Conservation (phyloP, 2,329 filamentous ascomycete species). For the Epichloe aotearoae region DNA sequence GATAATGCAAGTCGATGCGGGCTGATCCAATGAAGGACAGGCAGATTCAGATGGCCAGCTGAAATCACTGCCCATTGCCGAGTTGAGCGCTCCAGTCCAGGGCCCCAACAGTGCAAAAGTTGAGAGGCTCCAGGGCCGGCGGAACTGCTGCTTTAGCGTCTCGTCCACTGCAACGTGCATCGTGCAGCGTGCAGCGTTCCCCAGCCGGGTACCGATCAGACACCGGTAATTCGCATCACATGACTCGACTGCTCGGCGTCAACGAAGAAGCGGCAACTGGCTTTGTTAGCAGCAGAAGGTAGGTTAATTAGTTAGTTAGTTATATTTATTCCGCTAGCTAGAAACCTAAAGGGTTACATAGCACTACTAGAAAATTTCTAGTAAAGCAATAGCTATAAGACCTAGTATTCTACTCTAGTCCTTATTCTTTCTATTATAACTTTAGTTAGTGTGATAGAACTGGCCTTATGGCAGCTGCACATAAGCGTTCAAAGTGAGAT, state of each 20-base stretch:
- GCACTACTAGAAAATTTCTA: no score
- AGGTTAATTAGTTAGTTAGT: no score
- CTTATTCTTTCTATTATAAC: no score
- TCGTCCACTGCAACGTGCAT: not conserved
- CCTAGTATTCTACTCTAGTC: no score
- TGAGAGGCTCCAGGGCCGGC: not conserved
- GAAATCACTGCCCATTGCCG: not conserved
- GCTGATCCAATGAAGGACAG: not conserved
- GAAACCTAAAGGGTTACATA: no score
- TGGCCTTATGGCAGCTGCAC: no score
- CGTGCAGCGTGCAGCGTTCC: not conserved
- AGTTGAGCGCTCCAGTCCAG: no score
- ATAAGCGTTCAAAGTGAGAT: no score
- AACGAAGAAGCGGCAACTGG: not conserved
- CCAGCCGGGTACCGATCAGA: not conserved
- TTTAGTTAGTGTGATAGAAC: no score
- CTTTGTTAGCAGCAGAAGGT: not conserved
- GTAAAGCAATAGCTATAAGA: no score
- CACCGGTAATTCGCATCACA: not conserved
- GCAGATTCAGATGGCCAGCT: not conserved
- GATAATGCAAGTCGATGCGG: not conserved
- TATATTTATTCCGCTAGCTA: no score
- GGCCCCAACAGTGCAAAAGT: no score
- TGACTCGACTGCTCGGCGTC: not conserved
- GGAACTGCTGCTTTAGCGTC: not conserved